A percentile compares a stretch with the other conserved stretches of the same genome.
These are phyloP conservation scores for Ganoderma boninense DNA, from an alignment of 1,284 basidiomycete genomes.

Conservation along the genomic window DNA sequence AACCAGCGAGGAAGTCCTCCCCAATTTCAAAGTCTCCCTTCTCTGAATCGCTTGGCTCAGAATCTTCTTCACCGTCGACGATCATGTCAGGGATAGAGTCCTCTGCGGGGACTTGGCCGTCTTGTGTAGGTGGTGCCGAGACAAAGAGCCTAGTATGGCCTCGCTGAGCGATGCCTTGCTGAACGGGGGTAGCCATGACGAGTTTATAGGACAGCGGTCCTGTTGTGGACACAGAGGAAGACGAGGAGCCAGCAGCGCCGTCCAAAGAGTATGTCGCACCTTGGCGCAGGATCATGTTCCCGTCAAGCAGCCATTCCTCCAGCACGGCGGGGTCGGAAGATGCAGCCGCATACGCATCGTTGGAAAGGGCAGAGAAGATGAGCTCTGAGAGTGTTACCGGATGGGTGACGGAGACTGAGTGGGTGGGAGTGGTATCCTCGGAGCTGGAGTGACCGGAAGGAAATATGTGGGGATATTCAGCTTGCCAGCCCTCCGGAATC, in stretches of 20 bases:
- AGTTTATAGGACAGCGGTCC: conserved; percentile 43
- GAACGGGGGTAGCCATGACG: conserved; percentile 71
- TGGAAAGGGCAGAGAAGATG: conserved; percentile 39
- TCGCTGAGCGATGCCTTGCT: conserved; percentile 69
- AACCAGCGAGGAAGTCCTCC: conserved; percentile 73
- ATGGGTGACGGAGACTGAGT: conserved; percentile 40
- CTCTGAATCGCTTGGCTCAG: conserved; percentile 32
- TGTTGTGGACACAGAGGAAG: conserved; percentile 7
- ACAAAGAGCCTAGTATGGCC: conserved; percentile 69
- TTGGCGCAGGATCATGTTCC: conserved; percentile 56
- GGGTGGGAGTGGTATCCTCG: conserved; percentile 20
- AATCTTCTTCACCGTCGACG: conserved; percentile 23
- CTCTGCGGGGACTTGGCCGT: conserved; percentile 13
- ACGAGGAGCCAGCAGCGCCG: conserved; percentile 10
- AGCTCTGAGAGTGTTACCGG: conserved; percentile 42
- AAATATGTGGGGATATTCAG: conserved; percentile 29
- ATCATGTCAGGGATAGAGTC: conserved; percentile 24
- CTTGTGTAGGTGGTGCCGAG: conserved; percentile 40
- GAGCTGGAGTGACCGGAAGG: conserved; percentile 9
- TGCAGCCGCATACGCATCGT: conserved; percentile 37
- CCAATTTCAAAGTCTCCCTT: conserved; percentile 56
- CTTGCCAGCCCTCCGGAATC: conserved; percentile 31
- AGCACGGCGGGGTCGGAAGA: conserved; percentile 38
- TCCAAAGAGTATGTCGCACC: conserved; percentile 50
- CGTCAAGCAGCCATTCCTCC: conserved; percentile 51